Evolutionary conservation across 2,329 filamentous ascomycete genomes (phyloP).

Genomic region (Sporothrix sp.): DNA sequence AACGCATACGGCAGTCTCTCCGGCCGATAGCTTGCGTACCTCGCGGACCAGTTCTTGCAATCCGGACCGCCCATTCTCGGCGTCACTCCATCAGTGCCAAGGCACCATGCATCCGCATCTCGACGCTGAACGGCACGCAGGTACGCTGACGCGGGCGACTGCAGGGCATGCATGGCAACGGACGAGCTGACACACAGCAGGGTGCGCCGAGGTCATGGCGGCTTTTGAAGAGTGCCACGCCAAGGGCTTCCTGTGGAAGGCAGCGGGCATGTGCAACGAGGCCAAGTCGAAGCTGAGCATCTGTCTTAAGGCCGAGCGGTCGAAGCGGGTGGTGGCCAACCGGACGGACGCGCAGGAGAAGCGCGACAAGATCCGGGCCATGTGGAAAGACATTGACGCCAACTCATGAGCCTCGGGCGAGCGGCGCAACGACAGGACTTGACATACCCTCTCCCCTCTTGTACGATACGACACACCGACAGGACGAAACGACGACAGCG

Average conservation of each 20-base stretch:
- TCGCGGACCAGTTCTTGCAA: too few relatives aligned
- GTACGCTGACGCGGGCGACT: slow-evolving; percentile 47
- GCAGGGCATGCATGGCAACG: too few relatives aligned
- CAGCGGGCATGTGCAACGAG: slow-evolving; percentile 79
- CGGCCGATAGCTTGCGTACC: too few relatives aligned
- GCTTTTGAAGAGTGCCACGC: slow-evolving; percentile 94
- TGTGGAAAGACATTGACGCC: slow-evolving; percentile 69
- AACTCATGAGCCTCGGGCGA: slow-evolving; percentile 39
- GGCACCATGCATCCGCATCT: slow-evolving; percentile 88
- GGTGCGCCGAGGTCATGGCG: slow-evolving; percentile 88
- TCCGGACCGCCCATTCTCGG: too few relatives aligned
- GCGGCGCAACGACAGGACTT: too few relatives aligned
- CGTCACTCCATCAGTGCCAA: neutral
- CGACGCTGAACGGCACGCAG: slow-evolving; percentile 82
- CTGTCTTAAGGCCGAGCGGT: slow-evolving; percentile 72
- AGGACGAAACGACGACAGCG: neutral
- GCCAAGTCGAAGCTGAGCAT: slow-evolving; percentile 75
- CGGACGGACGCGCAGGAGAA: slow-evolving; percentile 60
- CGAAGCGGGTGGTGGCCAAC: slow-evolving; percentile 69
- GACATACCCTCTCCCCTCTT: too few relatives aligned
- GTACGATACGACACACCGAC: neutral
- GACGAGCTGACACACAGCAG: too few relatives aligned
- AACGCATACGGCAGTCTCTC: too few relatives aligned
- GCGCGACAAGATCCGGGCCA: slow-evolving; percentile 62
- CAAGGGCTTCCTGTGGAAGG: slow-evolving; percentile 84